A percentile compares a stretch with the other conserved stretches of the same genome.
Conservation (phyloP, 805 yeast genomes). For the Candida namnaoensis region DNA sequence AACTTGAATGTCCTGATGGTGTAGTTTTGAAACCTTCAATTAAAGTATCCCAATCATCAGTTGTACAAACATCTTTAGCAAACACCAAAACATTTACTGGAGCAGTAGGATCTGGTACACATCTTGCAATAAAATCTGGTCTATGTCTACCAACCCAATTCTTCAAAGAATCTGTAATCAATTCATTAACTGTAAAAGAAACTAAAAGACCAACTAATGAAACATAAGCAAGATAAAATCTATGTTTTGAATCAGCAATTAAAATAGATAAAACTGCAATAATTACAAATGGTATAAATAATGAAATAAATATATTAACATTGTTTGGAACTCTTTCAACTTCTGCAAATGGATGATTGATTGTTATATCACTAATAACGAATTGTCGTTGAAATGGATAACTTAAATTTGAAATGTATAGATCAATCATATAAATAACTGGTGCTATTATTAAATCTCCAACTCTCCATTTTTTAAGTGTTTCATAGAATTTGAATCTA, state of each 20-base stretch:
- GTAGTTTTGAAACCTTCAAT: slow-evolving; percentile 75
- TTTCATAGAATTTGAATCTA: slow-evolving; percentile 12
- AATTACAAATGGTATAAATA: slow-evolving; percentile 36
- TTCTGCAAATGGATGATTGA: slow-evolving; percentile 75
- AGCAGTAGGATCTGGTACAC: slow-evolving; percentile 56
- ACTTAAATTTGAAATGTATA: slow-evolving; percentile 22
- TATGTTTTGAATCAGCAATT: slow-evolving; percentile 37
- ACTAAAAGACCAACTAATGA: slow-evolving; percentile 60
- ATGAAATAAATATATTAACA: slow-evolving; percentile 46
- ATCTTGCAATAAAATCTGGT: slow-evolving; percentile 87
- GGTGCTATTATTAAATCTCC: slow-evolving; percentile 26
- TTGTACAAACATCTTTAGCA: slow-evolving; percentile 62
- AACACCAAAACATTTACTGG: slow-evolving; percentile 45
- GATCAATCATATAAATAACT: slow-evolving; percentile 20
- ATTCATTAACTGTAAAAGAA: slow-evolving; percentile 48
- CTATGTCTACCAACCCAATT: slow-evolving; percentile 84
- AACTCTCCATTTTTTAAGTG: slow-evolving; percentile 27
- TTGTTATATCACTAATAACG: slow-evolving; percentile 61
- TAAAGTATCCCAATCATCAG: slow-evolving; percentile 30
- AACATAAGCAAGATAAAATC: slow-evolving; percentile 49
- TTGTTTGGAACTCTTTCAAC: slow-evolving; percentile 58
- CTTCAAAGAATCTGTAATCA: slow-evolving; percentile 68
- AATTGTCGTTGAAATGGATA: slow-evolving; percentile 78
- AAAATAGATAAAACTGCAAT: slow-evolving; percentile 25
- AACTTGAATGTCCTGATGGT: slow-evolving; percentile 75